Evolutionary conservation across 345 rosid species (phyloP).

Genomic region (Salix purpurea): DNA sequence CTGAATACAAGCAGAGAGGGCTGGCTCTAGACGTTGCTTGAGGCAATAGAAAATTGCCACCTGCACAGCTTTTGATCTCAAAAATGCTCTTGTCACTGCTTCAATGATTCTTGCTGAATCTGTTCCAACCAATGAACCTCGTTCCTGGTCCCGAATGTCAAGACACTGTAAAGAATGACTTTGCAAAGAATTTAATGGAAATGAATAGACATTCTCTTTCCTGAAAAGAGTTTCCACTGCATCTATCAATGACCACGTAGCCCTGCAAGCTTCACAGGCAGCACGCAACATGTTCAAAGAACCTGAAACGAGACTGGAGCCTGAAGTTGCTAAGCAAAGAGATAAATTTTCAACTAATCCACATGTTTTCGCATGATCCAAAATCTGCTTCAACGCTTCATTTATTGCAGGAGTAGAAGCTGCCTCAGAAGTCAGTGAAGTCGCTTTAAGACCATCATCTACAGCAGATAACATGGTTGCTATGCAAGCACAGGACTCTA

Average conservation of each 20-base stretch:
- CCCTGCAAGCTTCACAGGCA: slow-evolving; percentile 78
- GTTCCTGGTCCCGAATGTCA: slow-evolving; percentile 58
- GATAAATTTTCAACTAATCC: slow-evolving; percentile 75
- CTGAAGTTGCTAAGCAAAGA: slow-evolving; percentile 75
- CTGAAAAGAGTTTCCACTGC: slow-evolving; percentile 51
- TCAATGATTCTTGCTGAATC: slow-evolving; percentile 65
- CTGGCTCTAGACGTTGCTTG: slow-evolving; percentile 70
- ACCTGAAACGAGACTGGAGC: slow-evolving; percentile 70
- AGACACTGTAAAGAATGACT: slow-evolving; percentile 47
- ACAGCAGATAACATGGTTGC: slow-evolving; percentile 54
- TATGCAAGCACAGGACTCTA: slow-evolving; percentile 70
- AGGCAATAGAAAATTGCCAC: slow-evolving; percentile 70
- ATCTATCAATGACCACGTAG: slow-evolving; percentile 71
- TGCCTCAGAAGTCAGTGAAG: slow-evolving; percentile 33
- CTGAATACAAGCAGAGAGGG: slow-evolving; percentile 66
- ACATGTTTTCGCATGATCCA: slow-evolving; percentile 75
- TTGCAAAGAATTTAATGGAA: slow-evolving; percentile 65
- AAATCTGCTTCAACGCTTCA: slow-evolving; percentile 50
- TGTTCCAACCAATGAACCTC: slow-evolving; percentile 46
- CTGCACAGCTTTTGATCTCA: slow-evolving; percentile 77
- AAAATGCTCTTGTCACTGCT: slow-evolving; percentile 64
- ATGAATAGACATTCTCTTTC: slow-evolving; percentile 43
- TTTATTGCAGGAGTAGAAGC: slow-evolving; percentile 35
- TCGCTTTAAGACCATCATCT: slow-evolving; percentile 49
- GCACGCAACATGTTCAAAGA: slow-evolving; percentile 71